These are phyloP conservation scores for Acidiella bohemica DNA, from an alignment of 495 filamentous ascomycete genomes.

Conservation along the genomic window DNA sequence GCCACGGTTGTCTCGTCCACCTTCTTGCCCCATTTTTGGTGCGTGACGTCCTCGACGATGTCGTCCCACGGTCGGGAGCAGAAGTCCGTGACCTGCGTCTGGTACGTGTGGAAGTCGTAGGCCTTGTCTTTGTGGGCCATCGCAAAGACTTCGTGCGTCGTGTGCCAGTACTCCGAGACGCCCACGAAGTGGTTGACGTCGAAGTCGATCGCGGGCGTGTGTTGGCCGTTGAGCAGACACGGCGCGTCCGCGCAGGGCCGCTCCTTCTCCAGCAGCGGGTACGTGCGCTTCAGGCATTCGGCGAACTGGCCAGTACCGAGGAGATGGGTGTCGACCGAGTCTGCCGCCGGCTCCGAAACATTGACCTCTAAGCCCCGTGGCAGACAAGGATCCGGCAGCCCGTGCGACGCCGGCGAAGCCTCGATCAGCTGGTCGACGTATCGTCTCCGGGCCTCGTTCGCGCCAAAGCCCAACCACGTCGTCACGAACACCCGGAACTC, in stretches of 20 bases:
- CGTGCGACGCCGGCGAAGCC: conserved; percentile 39
- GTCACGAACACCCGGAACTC: conserved; percentile 89
- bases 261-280: conserved; percentile 81
- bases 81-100: conserved; percentile 68
- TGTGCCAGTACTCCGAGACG: conserved; percentile 98
- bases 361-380: conserved; percentile 62
- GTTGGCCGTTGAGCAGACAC: conserved; percentile 76
- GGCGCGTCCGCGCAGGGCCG: conserved; percentile 69
- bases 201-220: conserved; percentile 94
- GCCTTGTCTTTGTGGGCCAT: conserved; percentile 65
- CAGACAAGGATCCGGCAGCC: conserved; percentile 85
- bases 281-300: conserved; percentile 69
- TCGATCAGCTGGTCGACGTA: conserved; percentile 62
- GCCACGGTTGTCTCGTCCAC: conserved; percentile 58
- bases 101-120: conserved; percentile 87
- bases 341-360: conserved; percentile 27
- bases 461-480: conserved; percentile 93
- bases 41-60: conserved; percentile 50
- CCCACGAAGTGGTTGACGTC: conserved; percentile 96
- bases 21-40: conserved; percentile 62
- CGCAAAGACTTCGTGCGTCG: conserved; percentile 87
- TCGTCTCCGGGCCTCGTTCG: conserved; percentile 72
- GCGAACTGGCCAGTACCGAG: conserved; percentile 76
- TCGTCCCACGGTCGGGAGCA: conserved; percentile 70
- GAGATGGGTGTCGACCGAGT: conserved; percentile 36